phyloP scores from a whole-genome alignment of 108 stramenopile genomes.

The Chaetoceros tenuissimus region DNA sequence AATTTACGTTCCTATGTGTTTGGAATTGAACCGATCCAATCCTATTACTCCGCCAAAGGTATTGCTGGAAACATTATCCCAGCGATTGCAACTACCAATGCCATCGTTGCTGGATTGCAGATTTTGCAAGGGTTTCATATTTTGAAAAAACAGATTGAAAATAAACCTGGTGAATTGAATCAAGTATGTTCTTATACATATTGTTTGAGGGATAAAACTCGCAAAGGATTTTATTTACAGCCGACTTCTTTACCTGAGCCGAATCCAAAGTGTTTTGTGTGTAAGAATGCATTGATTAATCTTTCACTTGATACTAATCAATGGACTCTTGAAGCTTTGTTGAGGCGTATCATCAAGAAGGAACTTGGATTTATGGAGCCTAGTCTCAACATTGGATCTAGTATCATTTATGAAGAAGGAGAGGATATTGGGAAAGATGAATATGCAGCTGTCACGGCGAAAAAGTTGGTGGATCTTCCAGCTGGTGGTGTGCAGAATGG shows the following conservation, averaged over 20 bases:
- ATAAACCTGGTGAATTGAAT: constrained; percentile 23
- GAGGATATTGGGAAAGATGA: constrained; percentile 58
- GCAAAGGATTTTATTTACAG: constrained; percentile 72
- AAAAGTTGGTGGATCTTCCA: constrained; percentile 47
- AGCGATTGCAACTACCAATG: constrained; percentile 99
- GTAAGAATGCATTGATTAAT: constrained; percentile 66
- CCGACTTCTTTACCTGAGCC: constrained; percentile 67
- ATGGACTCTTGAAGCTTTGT: constrained; percentile 61
- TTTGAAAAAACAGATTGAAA: constrained; percentile 34
- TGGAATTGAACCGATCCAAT: constrained; percentile 77
- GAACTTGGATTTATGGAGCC: constrained; percentile 81
- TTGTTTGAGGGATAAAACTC: constrained; percentile 58
- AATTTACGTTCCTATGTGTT: constrained; percentile 89
- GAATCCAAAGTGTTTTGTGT: constrained; percentile 89
- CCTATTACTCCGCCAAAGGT: constrained; percentile 89
- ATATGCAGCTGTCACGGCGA: constrained; percentile 42
- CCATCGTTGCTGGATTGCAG: constrained; percentile 92
- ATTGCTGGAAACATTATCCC: constrained; percentile 99
- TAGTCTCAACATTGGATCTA: constrained; percentile 36
- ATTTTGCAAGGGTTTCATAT: constrained; percentile 71
- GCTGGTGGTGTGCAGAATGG: constrained; percentile 87
- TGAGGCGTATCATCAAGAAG: constrained; percentile 58
- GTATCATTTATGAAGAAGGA: constrained; percentile 75
- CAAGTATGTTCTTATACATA: constrained; percentile 57
- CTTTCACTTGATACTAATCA: constrained; percentile 59